phyloP scores from a whole-genome alignment of 768 basidiomycete species.

The Mycena crocata region DNA sequence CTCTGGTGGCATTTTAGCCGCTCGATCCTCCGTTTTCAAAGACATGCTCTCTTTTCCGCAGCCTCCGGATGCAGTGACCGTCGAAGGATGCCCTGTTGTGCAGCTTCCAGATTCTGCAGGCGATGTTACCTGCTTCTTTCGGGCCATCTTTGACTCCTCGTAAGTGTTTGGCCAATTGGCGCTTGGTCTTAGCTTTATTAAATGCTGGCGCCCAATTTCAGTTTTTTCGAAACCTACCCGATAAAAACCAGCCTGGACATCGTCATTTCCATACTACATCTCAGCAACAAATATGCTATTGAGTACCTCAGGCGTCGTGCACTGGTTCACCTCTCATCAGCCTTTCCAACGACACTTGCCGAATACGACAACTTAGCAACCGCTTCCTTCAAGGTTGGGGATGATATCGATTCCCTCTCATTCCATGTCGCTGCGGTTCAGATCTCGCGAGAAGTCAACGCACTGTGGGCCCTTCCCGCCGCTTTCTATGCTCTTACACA shows the following conservation, averaged over 20 bases:
- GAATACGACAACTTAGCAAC: background rate
- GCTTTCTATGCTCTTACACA: constrained; percentile 5
- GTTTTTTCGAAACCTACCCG: constrained; percentile 22
- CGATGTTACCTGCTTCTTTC: constrained; percentile 21
- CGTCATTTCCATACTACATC: constrained; percentile 9
- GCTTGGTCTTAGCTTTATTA: background rate
- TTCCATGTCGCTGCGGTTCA: background rate
- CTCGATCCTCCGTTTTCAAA: constrained; percentile 38
- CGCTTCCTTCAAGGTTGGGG: background rate
- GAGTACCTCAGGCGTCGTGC: constrained; percentile 27
- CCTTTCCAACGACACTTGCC: constrained; percentile 13
- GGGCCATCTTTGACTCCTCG: constrained; percentile 20
- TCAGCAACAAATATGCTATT: constrained; percentile 26
- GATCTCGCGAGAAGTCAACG: constrained; percentile 26
- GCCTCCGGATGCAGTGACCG: constrained; percentile 22
- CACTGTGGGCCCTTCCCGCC: constrained; percentile 23
- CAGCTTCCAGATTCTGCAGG: constrained; percentile 33
- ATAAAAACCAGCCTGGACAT: background rate
- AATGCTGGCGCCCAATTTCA: background rate
- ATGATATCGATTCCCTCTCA: background rate
- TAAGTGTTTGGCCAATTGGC: background rate
- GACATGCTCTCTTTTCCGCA: constrained; percentile 39
- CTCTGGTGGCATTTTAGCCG: constrained; percentile 36
- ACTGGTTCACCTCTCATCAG: constrained; percentile 20
- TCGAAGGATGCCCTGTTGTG: constrained; percentile 42